A percentile compares a stretch with the other conserved stretches of the same genome.
Evolutionary conservation across 2,329 filamentous ascomycete species (phyloP).

Genomic region (Scleromitrula shiraiana): DNA sequence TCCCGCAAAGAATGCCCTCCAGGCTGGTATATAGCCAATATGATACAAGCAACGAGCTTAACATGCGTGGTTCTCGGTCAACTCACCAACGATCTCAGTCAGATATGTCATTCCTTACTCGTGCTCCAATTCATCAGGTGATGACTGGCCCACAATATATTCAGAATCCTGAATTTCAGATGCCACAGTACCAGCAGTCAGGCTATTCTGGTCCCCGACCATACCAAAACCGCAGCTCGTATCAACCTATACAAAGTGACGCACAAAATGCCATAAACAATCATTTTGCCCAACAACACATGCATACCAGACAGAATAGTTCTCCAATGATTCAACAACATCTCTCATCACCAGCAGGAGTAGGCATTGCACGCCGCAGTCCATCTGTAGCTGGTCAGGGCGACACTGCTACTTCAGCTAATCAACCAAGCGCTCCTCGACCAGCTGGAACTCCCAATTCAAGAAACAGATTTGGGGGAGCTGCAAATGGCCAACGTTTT

Average conservation of each 20-base stretch:
- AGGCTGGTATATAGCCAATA: slow-evolving; percentile 1
- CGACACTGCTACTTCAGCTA: too few relatives aligned
- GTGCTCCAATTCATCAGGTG: not conserved
- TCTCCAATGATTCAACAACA: too few relatives aligned
- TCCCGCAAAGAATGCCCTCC: not conserved
- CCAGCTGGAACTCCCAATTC: too few relatives aligned
- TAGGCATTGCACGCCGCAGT: too few relatives aligned
- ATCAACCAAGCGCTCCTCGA: too few relatives aligned
- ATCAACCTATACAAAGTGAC: not conserved
- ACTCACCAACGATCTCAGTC: slow-evolving; percentile 27
- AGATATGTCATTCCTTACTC: slow-evolving; percentile 15
- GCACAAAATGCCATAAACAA: not conserved
- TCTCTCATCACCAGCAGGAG: too few relatives aligned
- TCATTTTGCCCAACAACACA: too few relatives aligned
- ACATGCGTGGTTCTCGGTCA: slow-evolving; percentile 3
- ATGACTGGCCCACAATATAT: not conserved
- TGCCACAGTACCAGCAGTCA: slow-evolving; percentile 4
- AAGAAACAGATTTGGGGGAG: too few relatives aligned
- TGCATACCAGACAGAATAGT: too few relatives aligned
- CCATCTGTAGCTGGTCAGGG: too few relatives aligned
- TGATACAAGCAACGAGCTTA: not conserved
- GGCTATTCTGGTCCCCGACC: too few relatives aligned
- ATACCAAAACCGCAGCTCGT: not conserved
- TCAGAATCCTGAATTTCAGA: not conserved
- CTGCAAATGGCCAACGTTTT: too few relatives aligned